Conservation (phyloP, 225 moss, liverwort and hornwort genomes). For the Thuidium tamariscinum region DNA sequence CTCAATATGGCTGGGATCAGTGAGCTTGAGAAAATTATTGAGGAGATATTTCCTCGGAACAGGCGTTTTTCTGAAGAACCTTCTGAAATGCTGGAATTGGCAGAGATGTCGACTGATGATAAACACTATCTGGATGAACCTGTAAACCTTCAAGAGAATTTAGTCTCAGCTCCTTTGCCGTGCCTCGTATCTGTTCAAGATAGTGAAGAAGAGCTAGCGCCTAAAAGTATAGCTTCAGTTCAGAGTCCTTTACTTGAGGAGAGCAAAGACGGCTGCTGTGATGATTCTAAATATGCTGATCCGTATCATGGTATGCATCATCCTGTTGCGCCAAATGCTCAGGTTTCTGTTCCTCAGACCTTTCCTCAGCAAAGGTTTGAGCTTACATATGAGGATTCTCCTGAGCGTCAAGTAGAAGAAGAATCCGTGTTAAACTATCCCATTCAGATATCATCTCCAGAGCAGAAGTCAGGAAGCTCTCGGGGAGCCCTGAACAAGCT, state of each 20-base stretch:
- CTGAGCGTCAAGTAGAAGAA: not conserved
- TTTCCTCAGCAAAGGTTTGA: conserved; percentile 1
- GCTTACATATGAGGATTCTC: not conserved
- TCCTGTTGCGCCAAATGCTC: not conserved
- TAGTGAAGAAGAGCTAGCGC: not conserved
- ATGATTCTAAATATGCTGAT: conserved; percentile 7
- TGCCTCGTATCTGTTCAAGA: not conserved
- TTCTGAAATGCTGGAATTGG: not conserved
- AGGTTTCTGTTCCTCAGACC: not conserved
- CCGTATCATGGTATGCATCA: not conserved
- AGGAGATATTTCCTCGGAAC: conserved; percentile 16
- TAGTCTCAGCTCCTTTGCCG: not conserved
- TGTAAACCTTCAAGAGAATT: not conserved
- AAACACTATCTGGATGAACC: not conserved
- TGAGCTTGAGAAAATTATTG: conserved; percentile 15
- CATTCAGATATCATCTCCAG: not conserved
- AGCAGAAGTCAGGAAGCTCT: not conserved
- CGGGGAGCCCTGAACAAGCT: not conserved
- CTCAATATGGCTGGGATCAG: not conserved
- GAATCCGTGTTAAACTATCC: not conserved
- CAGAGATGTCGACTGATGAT: not conserved
- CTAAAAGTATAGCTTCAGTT: not conserved
- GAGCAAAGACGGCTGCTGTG: not conserved
- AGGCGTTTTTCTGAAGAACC: not conserved
- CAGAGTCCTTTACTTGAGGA: not conserved